Evolutionary conservation across 306 rosid genomes (phyloP).

Genomic region (Corylus avellana): DNA sequence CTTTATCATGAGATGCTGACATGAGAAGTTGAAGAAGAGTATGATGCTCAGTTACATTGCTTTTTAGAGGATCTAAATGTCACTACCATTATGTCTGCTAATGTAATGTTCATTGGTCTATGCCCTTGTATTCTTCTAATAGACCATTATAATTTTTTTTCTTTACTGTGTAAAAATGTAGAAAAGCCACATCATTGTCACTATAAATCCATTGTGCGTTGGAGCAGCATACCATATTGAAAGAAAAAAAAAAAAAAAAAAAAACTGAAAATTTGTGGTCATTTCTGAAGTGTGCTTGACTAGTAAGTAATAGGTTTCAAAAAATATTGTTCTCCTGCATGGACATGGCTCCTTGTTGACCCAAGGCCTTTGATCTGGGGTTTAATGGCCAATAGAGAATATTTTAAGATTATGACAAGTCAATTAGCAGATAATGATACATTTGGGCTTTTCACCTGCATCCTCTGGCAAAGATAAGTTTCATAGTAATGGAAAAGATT

Average conservation of each 20-base stretch:
- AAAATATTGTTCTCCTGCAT: not conserved
- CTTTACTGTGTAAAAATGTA: not conserved
- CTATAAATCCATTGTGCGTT: not conserved
- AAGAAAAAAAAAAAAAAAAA: not conserved
- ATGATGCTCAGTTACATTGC: not conserved
- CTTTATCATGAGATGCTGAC: slow-evolving; percentile 9
- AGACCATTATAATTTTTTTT: not conserved
- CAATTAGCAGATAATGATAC: not conserved
- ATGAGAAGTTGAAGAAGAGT: not conserved
- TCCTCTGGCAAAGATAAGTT: not conserved
- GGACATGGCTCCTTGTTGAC: not conserved
- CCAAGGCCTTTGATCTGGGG: not conserved
- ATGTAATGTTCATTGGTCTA: not conserved
- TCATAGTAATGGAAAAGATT: not conserved
- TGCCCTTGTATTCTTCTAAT: not conserved
- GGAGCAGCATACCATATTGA: not conserved
- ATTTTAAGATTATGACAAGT: not conserved
- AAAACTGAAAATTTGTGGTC: not conserved
- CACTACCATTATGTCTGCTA: not conserved
- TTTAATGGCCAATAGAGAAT: not conserved
- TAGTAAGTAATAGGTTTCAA: not conserved
- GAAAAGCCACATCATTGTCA: not conserved
- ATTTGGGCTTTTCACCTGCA: not conserved
- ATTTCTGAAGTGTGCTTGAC: not conserved
- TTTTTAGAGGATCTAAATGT: not conserved